Evolutionary conservation across 345 rosid species (phyloP), one percentile per base, ranked within the genome.

Genomic region (Noccaea bulbosa): DNA sequence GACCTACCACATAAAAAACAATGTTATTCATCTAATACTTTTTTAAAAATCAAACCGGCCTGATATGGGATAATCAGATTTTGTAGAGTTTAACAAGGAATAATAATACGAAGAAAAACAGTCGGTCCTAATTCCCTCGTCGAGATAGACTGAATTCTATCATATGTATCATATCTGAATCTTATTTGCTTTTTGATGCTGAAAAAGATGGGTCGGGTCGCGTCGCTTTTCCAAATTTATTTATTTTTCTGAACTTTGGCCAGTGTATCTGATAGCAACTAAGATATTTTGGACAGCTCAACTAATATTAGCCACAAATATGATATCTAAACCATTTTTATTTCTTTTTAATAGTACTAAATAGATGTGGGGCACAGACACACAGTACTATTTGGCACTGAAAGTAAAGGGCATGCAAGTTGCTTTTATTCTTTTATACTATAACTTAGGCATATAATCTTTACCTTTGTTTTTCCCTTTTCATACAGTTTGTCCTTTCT

Each of bases 271-370:
- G 74, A 77, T 67, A 72, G 65, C 69, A 33, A 71, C 44, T 10
- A 33, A 72, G 85, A 84, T 84, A 82, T 81, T 83, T 83, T 76
- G 73, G 71, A 71, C 66, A 55, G 15, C 65, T 54, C 35, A 56
- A 73, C 37, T 24, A 73, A 46, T 73, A 9, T 17, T 38, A 73
- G 66, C 77, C 77, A 65, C 66, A 73, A 71, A 41, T 71, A 45
- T 71, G 45, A 71, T 61, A 71, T 59, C 51, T 30, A 39, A 39
- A 40, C 65, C 3, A 49, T 60, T 60, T n/a, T 39, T 32, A 38
- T 49, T 5, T 39, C 50, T 24, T 10, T 65, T n/a, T 6, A 27
- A 37, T 47, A n/a, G n/a, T n/a, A 38, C 32, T 70, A 30, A 71
- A 51, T 61, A 53, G 44, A 15, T n/a, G 62, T 51, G 68, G 68